Evolutionary conservation across 805 yeast genomes (phyloP), one percentile per base, ranked within the genome.

Genomic region (Candida maltosa): DNA sequence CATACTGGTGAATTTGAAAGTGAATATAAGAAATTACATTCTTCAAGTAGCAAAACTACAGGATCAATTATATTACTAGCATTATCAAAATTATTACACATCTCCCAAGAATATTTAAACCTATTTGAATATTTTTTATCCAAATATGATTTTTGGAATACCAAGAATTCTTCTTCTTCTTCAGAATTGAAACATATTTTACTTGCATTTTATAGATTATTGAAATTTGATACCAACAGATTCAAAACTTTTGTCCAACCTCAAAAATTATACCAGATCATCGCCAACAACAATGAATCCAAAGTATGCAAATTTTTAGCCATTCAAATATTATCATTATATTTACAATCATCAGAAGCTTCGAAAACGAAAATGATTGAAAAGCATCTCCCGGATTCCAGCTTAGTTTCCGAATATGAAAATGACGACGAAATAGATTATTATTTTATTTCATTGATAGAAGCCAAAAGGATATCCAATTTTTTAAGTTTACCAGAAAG

Each of bases 401-500:
- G 25, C 4, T 35, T 63, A 16, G 29, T 27, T 7, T 52, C 58
- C 3, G 11, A 26, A 2, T 82, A 73, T 45, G 94, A 86, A 46
- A 60, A 61, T 3, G 77, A 69, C 29, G 33, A 40, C 2, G 50
- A 57, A 11, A 63, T 82, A 15, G 78, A 85, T 54, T 86, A 69
- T 49, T 57, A 54, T 28, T 79, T 76, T 44, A 52, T 87, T 21
- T 67, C 75, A 16, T 44, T 85, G 5, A 56, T 80, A 25, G 96
- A 87, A 58, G 87, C 93, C 5, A 77, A 80, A 48, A 70, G 93
- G 52, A 53, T 80, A 16, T 62, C 89, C 3, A 76, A 76, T 44
- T 69, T 65, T 48, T 53, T 70, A 4, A 59, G 56, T 19, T 41
- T 80, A 31, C 46, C 39, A 29, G 26, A 25, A 15, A 8, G 18